Conservation (phyloP, 2,329 filamentous ascomycete species). For the Hymenoscyphus linearis region DNA sequence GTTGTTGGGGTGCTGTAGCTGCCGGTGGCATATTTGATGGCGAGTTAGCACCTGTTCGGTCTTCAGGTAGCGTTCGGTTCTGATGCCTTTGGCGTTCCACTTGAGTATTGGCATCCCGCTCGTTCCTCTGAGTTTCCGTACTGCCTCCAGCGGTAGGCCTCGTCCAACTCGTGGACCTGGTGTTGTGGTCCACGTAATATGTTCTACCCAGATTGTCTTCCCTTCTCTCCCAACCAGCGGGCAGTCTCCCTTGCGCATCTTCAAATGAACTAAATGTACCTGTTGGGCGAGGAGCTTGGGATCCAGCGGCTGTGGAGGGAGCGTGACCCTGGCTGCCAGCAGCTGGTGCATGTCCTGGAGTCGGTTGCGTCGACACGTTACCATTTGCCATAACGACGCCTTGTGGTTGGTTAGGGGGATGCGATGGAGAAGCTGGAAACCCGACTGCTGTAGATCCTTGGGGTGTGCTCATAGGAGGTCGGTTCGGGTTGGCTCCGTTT, state of each 20-base stretch:
- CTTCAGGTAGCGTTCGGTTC: constrained; percentile 91
- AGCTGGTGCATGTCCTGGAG: constrained; percentile 32
- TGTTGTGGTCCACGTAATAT: constrained; percentile 98
- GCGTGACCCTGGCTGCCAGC: constrained; percentile 28
- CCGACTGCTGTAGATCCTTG: constrained; percentile 27
- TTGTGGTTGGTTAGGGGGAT: constrained; percentile 26
- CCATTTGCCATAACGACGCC: constrained; percentile 29
- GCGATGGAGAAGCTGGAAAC: constrained; percentile 34
- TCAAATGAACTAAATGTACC: constrained; percentile 84
- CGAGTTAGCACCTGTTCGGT: constrained; percentile 88
- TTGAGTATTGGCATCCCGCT: constrained; percentile 85
- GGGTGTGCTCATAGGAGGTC: constrained; percentile 31
- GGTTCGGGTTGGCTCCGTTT: constrained; percentile 26
- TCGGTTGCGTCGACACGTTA: constrained; percentile 25
- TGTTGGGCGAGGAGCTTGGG: constrained; percentile 19
- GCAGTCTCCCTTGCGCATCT: constrained; percentile 87
- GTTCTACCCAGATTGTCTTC: constrained; percentile 93
- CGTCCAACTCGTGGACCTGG: constrained; percentile 93
- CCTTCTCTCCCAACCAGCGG: constrained; percentile 90
- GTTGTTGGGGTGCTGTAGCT: constrained; percentile 32
- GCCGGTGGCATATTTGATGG: constrained; percentile 62
- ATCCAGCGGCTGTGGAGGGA: constrained; percentile 22
- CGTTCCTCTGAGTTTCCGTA: constrained; percentile 68
- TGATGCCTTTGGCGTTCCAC: constrained; percentile 91
- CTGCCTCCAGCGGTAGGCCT: constrained; percentile 76